A percentile compares a stretch with the other conserved stretches of the same genome.
Conservation (phyloP, 331 rosid species). For the Erythrophleum ivorense region DNA sequence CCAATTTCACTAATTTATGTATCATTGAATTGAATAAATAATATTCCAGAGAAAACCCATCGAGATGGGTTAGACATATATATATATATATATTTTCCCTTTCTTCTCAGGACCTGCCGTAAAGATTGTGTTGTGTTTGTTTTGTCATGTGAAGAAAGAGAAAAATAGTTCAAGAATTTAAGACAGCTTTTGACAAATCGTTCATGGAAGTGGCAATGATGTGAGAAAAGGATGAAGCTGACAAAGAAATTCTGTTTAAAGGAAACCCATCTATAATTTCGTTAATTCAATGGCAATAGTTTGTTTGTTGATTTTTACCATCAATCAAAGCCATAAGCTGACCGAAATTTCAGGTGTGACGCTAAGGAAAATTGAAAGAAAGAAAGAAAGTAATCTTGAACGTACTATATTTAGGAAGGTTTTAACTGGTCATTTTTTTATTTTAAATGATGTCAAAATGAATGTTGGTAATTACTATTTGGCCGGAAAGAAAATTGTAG, state of each 20-base stretch:
- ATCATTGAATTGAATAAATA: constrained; percentile 25
- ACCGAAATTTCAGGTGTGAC: constrained; percentile 60
- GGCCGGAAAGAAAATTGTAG: neutral
- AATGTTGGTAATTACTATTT: neutral
- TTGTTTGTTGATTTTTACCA: constrained; percentile 21
- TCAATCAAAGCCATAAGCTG: constrained; percentile 52
- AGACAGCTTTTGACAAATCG: neutral
- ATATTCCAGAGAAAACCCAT: constrained; percentile 19
- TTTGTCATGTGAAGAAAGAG: constrained; percentile 36
- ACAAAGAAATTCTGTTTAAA: constrained; percentile 52
- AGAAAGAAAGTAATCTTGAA: neutral
- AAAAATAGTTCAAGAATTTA: constrained; percentile 16
- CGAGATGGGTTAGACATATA: neutral
- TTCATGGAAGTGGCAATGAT: constrained; percentile 40
- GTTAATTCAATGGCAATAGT: constrained; percentile 47
- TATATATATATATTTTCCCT: neutral
- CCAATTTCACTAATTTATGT: constrained; percentile 38
- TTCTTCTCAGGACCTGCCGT: constrained; percentile 1
- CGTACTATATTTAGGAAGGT: constrained; percentile 27
- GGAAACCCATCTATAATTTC: constrained; percentile 46
- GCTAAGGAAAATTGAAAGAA: constrained; percentile 8
- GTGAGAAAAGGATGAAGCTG: constrained; percentile 49
- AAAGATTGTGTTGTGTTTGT: constrained; percentile 25
- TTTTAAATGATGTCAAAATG: neutral
- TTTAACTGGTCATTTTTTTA: neutral